A percentile compares a stretch with the other conserved stretches of the same genome.
phyloP scores from a whole-genome alignment of 2,329 filamentous ascomycete genomes.

The Xenoacremonium recifei region DNA sequence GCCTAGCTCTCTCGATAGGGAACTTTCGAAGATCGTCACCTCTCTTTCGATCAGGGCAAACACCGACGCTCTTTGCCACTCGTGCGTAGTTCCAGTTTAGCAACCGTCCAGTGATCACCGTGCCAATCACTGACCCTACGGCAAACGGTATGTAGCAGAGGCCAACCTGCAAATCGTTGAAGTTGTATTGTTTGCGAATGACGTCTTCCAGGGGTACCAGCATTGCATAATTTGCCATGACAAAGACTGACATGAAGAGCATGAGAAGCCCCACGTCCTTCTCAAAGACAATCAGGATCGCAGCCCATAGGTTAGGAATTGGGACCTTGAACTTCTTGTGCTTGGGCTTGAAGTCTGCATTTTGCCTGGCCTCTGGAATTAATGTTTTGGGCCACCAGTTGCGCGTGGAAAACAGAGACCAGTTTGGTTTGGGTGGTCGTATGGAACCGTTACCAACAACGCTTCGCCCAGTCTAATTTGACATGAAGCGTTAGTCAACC shows the following conservation, averaged over 20 bases:
- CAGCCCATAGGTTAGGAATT: conserved; percentile 20
- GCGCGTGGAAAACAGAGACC: not conserved
- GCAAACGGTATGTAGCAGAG: conserved; percentile 39
- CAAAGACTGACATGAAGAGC: conserved; percentile 33
- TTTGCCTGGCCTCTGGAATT: no score
- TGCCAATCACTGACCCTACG: conserved; percentile 34
- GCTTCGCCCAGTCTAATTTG: conserved; percentile 30
- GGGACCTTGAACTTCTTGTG: not conserved
- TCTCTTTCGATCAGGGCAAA: conserved; percentile 47
- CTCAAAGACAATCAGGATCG: conserved; percentile 32
- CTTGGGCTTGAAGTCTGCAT: no score
- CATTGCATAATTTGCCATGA: conserved; percentile 34
- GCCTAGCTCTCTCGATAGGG: conserved; percentile 36
- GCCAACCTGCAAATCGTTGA: conserved; percentile 41
- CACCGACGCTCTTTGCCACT: conserved; percentile 46
- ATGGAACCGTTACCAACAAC: conserved; percentile 43
- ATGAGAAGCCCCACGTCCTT: conserved; percentile 34
- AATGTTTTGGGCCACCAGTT: no score
- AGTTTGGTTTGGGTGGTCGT: not conserved
- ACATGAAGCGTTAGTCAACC: not conserved
- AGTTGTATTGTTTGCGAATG: conserved; percentile 30
- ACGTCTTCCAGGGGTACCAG: conserved; percentile 32
- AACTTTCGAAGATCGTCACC: conserved; percentile 33
- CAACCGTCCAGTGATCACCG: conserved; percentile 43
- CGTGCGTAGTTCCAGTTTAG: conserved; percentile 62